Evolutionary conservation across 2,329 filamentous ascomycete species (phyloP).

Genomic region (Aureobasidium sp.): DNA sequence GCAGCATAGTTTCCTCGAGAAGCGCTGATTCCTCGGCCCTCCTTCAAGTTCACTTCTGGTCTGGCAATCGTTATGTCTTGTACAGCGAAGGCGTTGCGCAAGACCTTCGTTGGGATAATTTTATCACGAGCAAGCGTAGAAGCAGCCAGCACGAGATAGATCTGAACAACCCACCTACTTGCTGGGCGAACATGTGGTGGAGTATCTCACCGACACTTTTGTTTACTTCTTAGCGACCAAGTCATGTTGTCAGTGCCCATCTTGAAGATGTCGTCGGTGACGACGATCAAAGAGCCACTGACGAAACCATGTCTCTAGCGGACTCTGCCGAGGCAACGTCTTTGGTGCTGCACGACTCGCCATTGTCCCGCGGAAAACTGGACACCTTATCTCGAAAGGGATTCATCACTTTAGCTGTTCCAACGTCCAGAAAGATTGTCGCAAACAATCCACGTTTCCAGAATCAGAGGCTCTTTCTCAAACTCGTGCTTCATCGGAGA

Average conservation of each 20-base stretch:
- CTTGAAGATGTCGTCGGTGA: not conserved
- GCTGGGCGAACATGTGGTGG: not conserved
- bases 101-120: too few species aligned
- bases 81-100: too few species aligned
- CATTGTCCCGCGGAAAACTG: not conserved
- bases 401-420: not conserved
- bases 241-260: not conserved
- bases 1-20: too few species aligned
- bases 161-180: not conserved
- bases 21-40: too few species aligned
- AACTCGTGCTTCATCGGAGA: not conserved
- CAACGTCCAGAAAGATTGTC: not conserved
- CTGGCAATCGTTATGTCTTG: too few species aligned
- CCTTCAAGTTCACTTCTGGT: too few species aligned
- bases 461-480: not conserved
- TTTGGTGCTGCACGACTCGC: not conserved
- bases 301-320: slow-evolving; percentile 14
- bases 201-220: not conserved
- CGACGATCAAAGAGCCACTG: slow-evolving; percentile 12
- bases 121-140: too few species aligned
- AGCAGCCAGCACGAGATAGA: not conserved
- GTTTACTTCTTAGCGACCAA: not conserved
- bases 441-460: not conserved
- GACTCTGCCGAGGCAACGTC: slow-evolving; percentile 3
- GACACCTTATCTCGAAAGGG: not conserved